Base-by-base conservation (phyloP, 78 protist genomes). In the Corallochytrium limacisporum region DNA sequence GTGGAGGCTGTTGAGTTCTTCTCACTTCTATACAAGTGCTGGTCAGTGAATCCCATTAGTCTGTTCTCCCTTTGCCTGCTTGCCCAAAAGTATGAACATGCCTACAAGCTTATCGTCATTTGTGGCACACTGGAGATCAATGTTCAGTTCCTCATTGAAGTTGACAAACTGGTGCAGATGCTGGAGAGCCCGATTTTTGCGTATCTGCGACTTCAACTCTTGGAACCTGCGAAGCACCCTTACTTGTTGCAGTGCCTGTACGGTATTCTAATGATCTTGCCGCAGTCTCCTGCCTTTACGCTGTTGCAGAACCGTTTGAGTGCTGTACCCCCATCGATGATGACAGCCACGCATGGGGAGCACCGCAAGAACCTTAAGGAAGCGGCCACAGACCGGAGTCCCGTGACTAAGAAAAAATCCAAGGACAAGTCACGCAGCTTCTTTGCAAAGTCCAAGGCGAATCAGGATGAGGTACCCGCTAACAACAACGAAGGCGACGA, bases 221-320 rank as follows among this genome's bases (percentile, higher is more conserved):
- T 80, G n/a, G 88, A 87, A 44, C 85, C 79, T 0, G 57, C 53
- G 22, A 20, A 0, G 20, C 47, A 88, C 44, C 92, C 93, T 16
- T 65, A 53, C 65, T 69, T 94, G 12, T 32, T 87, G 53, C 80
- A 84, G 69, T 16, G 74, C 16, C 76, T 94, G 1, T 91, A 84
- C 46, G 98, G 98, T 28, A 3, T 94, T 22, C 74, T 94, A 35
- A 94, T 94, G 98, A 83, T 94, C 2, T 85, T 94, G 20, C 98
- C 98, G 32, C 98, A 94, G 73, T 47, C 60, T 36, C 28, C 18
- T 40, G 69, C 69, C n/a, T 63, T 29, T 20, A 43, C n/a, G 24
- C 38, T 57, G 9, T 20, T 63, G 54, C 13, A 57, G 38, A 35
- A 18, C 33, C 62, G 69, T 8, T n/a, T 63, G 24, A n/a, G 42